Base-by-base conservation (phyloP, 202 grass and related monocot genomes). In the Hordeum pubiflorum region DNA sequence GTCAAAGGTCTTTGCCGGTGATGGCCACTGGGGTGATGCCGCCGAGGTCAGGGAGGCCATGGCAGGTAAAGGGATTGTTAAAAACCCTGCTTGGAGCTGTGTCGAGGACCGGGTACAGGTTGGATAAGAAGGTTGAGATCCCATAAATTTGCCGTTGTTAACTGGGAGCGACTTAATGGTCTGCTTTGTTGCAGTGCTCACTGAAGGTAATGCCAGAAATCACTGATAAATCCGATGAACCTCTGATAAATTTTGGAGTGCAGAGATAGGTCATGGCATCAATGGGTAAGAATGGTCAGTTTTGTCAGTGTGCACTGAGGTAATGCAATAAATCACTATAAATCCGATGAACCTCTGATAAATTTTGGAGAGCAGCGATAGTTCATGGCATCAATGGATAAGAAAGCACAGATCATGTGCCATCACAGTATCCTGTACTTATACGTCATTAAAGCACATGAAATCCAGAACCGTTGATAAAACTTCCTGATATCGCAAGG, bases 1-100 rank as follows among this genome's bases (percentile, higher is more conserved):
- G 39, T 85, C 87, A 15, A 89, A 89, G 29, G 21, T 9, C 58
- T 79, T 89, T 67, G 56, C 82, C 22, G 22, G 71, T 74, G 87
- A 85, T 72, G 82, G 77, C 27, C 66, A 38, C 23, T 89, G 82
- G 82, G 57, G 60, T 20, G 72, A 57, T 82, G 87, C 87, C 67
- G 65, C 82, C 32, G 73, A 41, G 31, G 20, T 89, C 9, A 75
- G 87, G 72, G 50, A 81, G 68, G 68, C 5, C 69, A 82, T 85
- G 82, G 29, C 15, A 18, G 73, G 48, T 20, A 85, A 82, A 74
- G 72, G 46, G 72, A 17, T 74, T 20, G 74, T 72, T 44, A 82
- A 78, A 59, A 59, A 52, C 48, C 66, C 82, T 61, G 73, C 82
- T 85, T 85, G 75, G 72, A 86, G 79, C 50, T 69, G 68, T 58